These are phyloP conservation scores for Mycena haematopus DNA, from an alignment of 768 basidiomycete genomes.

Conservation along the genomic window DNA sequence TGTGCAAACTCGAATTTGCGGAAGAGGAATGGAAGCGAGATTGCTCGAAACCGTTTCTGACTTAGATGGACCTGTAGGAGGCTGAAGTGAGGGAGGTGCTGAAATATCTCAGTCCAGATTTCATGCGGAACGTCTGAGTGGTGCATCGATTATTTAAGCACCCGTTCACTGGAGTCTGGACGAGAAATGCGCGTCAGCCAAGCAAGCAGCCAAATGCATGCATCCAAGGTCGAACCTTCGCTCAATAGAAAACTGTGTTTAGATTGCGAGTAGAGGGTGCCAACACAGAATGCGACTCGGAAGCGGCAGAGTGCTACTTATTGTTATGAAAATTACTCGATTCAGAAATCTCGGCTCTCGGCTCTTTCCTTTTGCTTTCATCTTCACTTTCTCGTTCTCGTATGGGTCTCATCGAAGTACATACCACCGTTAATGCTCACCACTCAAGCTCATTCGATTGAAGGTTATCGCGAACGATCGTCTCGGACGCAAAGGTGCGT, in stretches of 20 bases:
- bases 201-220: too few relatives aligned
- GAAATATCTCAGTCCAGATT: background rate
- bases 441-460: background rate
- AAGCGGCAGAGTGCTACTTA: too few relatives aligned
- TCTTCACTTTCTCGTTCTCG: background rate
- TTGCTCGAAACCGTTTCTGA: background rate
- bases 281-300: too few relatives aligned
- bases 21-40: background rate
- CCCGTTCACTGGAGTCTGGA: too few relatives aligned
- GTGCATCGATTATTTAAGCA: too few relatives aligned
- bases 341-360: constrained; percentile 8
- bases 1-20: background rate
- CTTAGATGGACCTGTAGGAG: background rate
- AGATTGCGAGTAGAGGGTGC: too few relatives aligned
- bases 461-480: constrained; percentile 96
- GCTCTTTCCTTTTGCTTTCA: constrained; percentile 3
- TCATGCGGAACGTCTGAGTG: background rate
- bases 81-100: background rate
- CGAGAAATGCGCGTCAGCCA: too few relatives aligned
- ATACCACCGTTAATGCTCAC: constrained; percentile 2
- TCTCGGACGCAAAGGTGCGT: constrained; percentile 87
- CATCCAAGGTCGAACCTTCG: too few relatives aligned
- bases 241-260: too few relatives aligned
- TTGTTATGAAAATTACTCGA: constrained; percentile 7
- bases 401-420: constrained; percentile 65